A percentile compares a stretch with the other conserved stretches of the same genome.
Evolutionary conservation across 2,329 filamentous ascomycete genomes (phyloP).

Genomic region (Trichoderma atrobrunneum): DNA sequence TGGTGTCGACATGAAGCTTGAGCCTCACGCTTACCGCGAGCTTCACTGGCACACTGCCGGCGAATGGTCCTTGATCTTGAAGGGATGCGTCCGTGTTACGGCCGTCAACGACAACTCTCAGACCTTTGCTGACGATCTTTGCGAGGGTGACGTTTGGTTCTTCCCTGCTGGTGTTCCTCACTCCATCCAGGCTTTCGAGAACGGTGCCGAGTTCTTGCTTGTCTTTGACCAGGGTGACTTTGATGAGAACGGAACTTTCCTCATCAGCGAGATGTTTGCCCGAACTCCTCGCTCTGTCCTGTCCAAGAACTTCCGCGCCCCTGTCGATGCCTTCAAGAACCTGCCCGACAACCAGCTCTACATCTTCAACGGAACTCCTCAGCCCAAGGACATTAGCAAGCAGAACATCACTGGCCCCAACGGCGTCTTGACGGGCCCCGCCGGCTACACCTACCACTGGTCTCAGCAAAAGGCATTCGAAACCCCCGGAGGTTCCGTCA

Average conservation of each 20-base stretch:
- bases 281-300: constrained; percentile 52
- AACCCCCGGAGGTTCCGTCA: constrained; percentile 56
- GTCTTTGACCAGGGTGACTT: constrained; percentile 59
- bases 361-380: constrained; percentile 52
- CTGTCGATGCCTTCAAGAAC: constrained; percentile 46
- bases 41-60: constrained; percentile 60
- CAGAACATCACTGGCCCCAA: constrained; percentile 48
- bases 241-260: constrained; percentile 58
- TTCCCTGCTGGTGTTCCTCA: constrained; percentile 50
- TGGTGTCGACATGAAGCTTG: constrained; percentile 58
- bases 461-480: constrained; percentile 49
- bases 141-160: constrained; percentile 53
- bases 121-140: constrained; percentile 36
- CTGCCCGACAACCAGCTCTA: constrained; percentile 48
- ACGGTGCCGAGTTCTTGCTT: constrained; percentile 57
- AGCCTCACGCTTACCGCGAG: constrained; percentile 58
- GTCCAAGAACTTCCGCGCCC: constrained; percentile 52
- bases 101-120: constrained; percentile 52
- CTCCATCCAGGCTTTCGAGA: constrained; percentile 53
- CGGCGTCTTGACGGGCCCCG: constrained; percentile 38
- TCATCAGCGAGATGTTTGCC: constrained; percentile 52
- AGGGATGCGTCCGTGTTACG: constrained; percentile 50
- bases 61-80: constrained; percentile 53
- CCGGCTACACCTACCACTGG: constrained; percentile 50
- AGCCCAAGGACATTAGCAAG: constrained; percentile 43